Percentiles rank a stretch among this genome's conserved stretches.
These are phyloP conservation scores for Capsella rubella DNA, from an alignment of 441 rosid species.

Conservation along the genomic window DNA sequence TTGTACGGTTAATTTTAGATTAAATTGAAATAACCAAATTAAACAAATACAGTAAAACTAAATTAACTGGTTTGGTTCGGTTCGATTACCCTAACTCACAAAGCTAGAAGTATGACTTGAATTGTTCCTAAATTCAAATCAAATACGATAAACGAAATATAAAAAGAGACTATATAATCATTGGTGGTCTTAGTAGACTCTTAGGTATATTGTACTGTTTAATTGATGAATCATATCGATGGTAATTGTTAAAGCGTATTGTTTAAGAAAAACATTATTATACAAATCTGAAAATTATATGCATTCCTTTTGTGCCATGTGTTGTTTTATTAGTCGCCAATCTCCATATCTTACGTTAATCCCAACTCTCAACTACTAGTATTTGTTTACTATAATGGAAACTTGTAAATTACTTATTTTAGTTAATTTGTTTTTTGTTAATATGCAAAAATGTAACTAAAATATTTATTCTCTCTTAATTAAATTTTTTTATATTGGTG, in stretches of 20 bases:
- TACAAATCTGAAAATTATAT: not conserved
- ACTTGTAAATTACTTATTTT: too few species aligned
- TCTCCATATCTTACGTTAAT: not conserved
- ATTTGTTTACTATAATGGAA: not conserved
- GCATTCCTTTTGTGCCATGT: constrained; percentile 13
- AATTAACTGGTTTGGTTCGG: too few species aligned
- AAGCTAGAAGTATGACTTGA: too few species aligned
- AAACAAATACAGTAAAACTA: too few species aligned
- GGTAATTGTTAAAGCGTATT: not conserved
- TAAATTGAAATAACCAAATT: too few species aligned
- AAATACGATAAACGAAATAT: too few species aligned
- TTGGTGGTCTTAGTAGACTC: too few species aligned
- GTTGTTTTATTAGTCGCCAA: not conserved
- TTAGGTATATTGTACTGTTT: too few species aligned
- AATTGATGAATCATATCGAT: not conserved
- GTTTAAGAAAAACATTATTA: not conserved
- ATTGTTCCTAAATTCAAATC: too few species aligned
- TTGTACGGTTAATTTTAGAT: too few species aligned
- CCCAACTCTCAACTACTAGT: not conserved
- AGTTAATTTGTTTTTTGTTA: not conserved
- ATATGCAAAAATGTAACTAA: not conserved
- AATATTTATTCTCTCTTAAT: not conserved
- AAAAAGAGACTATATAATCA: not conserved
- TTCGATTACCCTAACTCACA: too few species aligned
- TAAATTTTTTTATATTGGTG: not conserved